phyloP scores from a whole-genome alignment of 768 basidiomycete genomes.

The Harrya chromipes region DNA sequence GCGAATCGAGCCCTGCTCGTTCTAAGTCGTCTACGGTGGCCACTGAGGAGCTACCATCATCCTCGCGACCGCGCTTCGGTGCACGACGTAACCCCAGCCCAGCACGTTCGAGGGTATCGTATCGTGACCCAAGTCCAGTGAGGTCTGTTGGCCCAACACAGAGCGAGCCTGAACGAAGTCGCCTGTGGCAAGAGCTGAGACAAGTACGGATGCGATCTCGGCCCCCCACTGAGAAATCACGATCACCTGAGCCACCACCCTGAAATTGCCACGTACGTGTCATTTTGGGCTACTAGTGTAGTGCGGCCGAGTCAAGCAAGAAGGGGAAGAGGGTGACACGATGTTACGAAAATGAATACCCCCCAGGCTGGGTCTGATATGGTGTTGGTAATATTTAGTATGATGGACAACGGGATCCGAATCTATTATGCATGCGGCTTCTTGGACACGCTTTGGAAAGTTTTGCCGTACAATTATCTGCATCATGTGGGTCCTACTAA shows the following conservation, averaged over 20 bases:
- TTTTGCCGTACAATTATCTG: conserved; percentile 2
- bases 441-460: conserved; percentile 14
- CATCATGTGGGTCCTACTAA: neutral
- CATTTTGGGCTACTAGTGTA: conserved; percentile 5
- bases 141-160: conserved; percentile 29
- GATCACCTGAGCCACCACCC: conserved; percentile 37
- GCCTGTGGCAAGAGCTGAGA: conserved; percentile 55
- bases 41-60: conserved; percentile 22
- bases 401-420: conserved; percentile 5
- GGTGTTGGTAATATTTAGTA: conserved; percentile 16
- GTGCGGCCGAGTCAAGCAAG: conserved; percentile 11
- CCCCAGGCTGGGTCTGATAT: neutral
- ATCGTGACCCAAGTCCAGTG: conserved; percentile 27
- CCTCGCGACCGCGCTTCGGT: conserved; percentile 35
- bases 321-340: conserved; percentile 8
- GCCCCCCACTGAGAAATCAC: conserved; percentile 42
- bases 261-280: conserved; percentile 23
- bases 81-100: conserved; percentile 41
- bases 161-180: conserved; percentile 41
- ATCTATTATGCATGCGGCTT: conserved; percentile 17
- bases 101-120: conserved; percentile 31
- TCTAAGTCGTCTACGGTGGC: conserved; percentile 23
- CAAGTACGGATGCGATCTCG: conserved; percentile 47
- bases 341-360: conserved; percentile 5
- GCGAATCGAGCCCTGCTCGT: conserved; percentile 33